Percentiles rank a stretch among this genome's conserved stretches.
Evolutionary conservation across 2,329 filamentous ascomycete species (phyloP).

Genomic region (Xylaria sp.): DNA sequence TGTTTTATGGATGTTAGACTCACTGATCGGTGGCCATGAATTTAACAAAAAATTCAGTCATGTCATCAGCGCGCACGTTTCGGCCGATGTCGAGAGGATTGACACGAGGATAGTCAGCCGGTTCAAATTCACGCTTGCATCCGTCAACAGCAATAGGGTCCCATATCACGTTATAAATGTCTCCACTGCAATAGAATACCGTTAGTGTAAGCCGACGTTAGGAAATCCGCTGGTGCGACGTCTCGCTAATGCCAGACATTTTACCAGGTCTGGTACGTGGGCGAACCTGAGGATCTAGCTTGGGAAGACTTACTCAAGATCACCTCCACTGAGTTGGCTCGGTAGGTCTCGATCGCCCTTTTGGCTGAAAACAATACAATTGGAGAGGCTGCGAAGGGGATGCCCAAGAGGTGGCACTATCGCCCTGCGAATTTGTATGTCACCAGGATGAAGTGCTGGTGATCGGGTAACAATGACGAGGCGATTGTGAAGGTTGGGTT

Average conservation of each 20-base stretch:
- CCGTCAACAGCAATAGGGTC: conserved; percentile 64
- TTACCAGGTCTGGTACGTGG: not conserved
- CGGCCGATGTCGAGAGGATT: conserved; percentile 68
- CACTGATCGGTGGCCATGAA: conserved; percentile 50
- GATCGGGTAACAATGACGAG: conserved; percentile 77
- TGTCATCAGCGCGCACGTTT: conserved; percentile 70
- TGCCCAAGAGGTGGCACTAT: conserved; percentile 69
- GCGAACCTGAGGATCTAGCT: not conserved
- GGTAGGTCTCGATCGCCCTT: conserved; percentile 78
- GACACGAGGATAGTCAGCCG: conserved; percentile 77
- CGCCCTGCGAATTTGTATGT: conserved; percentile 75
- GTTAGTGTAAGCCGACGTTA: not conserved
- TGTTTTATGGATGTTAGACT: conserved; percentile 24
- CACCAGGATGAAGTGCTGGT: conserved; percentile 83
- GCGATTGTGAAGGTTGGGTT: conserved; percentile 52
- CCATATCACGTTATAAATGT: conserved; percentile 83
- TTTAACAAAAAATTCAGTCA: conserved; percentile 82
- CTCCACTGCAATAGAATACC: conserved; percentile 60
- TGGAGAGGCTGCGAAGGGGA: conserved; percentile 70
- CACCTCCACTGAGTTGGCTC: conserved; percentile 81
- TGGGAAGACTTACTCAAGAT: conserved; percentile 60
- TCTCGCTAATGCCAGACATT: not conserved
- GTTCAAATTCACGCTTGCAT: conserved; percentile 52
- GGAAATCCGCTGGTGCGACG: not conserved
- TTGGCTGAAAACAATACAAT: conserved; percentile 83